These are phyloP conservation scores for Podaxis sp. DNA, from an alignment of 768 basidiomycete genomes.

Conservation along the genomic window DNA sequence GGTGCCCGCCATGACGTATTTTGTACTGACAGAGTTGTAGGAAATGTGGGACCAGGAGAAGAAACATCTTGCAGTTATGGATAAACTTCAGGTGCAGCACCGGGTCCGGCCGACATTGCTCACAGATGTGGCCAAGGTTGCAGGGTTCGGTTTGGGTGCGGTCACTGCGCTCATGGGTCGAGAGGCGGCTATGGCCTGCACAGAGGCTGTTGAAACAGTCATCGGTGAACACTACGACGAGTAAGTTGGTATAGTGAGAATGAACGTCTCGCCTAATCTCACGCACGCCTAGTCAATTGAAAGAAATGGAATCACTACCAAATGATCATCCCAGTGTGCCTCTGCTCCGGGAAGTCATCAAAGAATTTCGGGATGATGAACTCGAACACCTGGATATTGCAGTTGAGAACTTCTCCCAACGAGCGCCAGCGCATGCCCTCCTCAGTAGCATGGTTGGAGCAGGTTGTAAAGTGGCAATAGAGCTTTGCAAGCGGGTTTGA, in stretches of 20 bases:
- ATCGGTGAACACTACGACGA: conserved; percentile 99
- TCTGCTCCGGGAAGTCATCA: conserved; percentile 67
- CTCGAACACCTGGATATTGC: conserved; percentile 92
- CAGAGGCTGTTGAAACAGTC: conserved; percentile 95
- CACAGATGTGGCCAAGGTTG: conserved; percentile 81
- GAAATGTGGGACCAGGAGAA: conserved; percentile 98
- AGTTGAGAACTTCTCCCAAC: conserved; percentile 82
- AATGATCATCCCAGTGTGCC: conserved; percentile 77
- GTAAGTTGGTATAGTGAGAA: conserved; percentile 49
- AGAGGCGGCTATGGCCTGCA: conserved; percentile 97
- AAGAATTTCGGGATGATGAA: conserved; percentile 92
- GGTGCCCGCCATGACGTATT: background rate
- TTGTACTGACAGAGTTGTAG: conserved; percentile 36
- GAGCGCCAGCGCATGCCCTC: conserved; percentile 89
- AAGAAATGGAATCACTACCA: conserved; percentile 63
- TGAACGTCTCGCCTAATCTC: conserved; percentile 9
- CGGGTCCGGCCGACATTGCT: conserved; percentile 80
- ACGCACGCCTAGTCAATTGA: conserved; percentile 65
- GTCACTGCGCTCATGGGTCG: conserved; percentile 85
- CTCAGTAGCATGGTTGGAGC: conserved; percentile 81
- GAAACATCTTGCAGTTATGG: conserved; percentile 86
- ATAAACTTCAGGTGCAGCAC: conserved; percentile 83
- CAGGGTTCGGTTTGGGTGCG: conserved; percentile 85
- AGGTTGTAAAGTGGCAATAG: conserved; percentile 90
- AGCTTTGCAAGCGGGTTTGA: conserved; percentile 81